Base-by-base conservation (phyloP, 1,139 yeast genomes). In the Suhomyces anneliseae region DNA sequence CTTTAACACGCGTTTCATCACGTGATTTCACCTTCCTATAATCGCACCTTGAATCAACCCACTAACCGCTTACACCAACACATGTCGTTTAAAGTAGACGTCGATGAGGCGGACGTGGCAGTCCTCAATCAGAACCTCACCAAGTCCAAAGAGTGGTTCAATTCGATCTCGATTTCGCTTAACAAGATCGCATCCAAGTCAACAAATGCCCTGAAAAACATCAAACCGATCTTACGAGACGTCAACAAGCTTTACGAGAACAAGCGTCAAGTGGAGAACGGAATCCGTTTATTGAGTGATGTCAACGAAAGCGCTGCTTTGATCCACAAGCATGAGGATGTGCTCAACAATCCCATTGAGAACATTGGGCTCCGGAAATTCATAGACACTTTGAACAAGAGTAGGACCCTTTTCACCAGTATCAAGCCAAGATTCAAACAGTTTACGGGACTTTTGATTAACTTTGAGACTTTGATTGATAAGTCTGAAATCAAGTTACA, bases 31-130 rank as follows among this genome's bases (percentile, higher is more conserved):
- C 6, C 24, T 19, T 6, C 6, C 6, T 19, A 9, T 24, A 15
- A 32, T 32, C 36, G 24, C 38, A 27, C 24, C 24, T 14, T 14
- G 15, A 14, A 14, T 14, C 15, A 14, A 14, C 15, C 15, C 15
- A 14, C 15, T 14, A 14, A 14, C 15, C 15, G 15, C 2, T 14
- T 14, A 14, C 38, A 36, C 26, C 38, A 9, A 19, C 7, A 29
- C 32, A 56, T 56, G 59, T 46, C 57, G 2, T 54, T 54, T 43
- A 51, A 48, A 38, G 63, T 81, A 29, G 93, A 86, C 58, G 73
- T 83, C 2, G 95, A 88, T 59, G 95, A 87, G 62, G 92, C 95
- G 3, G 97, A 90, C 57, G 84, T 89, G 41, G 84, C 90, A 3
- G 90, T 90, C 8, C 74, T 90, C 38, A 87, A 87, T 48, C 95